Conservation (phyloP, 202 grass and related monocot genomes). For the Zoysia matrella region DNA sequence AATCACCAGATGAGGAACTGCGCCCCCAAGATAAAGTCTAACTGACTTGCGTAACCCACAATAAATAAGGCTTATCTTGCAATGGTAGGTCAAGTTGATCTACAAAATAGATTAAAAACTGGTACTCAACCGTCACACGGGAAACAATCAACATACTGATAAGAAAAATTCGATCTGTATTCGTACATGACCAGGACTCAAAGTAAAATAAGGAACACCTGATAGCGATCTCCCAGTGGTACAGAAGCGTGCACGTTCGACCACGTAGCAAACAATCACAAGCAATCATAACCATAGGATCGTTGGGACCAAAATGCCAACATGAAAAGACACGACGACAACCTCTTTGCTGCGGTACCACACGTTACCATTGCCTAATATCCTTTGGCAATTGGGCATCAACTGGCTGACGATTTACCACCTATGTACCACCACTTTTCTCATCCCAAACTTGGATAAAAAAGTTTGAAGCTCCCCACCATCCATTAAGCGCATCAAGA, state of each 20-base stretch:
- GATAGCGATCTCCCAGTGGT: constrained; percentile 19
- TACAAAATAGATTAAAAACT: background rate
- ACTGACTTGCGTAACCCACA: constrained; percentile 24
- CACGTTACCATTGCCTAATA: background rate
- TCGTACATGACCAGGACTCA: constrained; percentile 3
- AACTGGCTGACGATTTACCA: constrained; percentile 4
- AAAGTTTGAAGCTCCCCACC: background rate
- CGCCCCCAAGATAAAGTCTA: constrained; percentile 10
- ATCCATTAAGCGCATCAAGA: background rate
- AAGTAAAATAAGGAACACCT: background rate
- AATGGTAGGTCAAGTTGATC: constrained; percentile 20
- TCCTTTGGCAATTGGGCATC: background rate
- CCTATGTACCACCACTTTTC: background rate
- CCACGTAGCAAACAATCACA: background rate
- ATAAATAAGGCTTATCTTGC: constrained; percentile 14
- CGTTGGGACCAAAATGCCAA: constrained; percentile 33
- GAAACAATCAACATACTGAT: constrained; percentile 1
- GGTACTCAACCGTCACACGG: background rate
- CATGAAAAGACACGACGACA: constrained; percentile 25
- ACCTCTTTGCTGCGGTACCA: constrained; percentile 8
- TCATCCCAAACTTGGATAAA: constrained; percentile 7
- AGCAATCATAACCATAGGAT: constrained; percentile 9
- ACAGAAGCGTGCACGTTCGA: constrained; percentile 38
- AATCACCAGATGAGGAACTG: constrained; percentile 22
- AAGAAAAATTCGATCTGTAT: constrained; percentile 2